Evolutionary conservation across 116 monocot species (phyloP), one percentile per base, ranked within the genome.

Genomic region (Phalaenopsis hybrid): DNA sequence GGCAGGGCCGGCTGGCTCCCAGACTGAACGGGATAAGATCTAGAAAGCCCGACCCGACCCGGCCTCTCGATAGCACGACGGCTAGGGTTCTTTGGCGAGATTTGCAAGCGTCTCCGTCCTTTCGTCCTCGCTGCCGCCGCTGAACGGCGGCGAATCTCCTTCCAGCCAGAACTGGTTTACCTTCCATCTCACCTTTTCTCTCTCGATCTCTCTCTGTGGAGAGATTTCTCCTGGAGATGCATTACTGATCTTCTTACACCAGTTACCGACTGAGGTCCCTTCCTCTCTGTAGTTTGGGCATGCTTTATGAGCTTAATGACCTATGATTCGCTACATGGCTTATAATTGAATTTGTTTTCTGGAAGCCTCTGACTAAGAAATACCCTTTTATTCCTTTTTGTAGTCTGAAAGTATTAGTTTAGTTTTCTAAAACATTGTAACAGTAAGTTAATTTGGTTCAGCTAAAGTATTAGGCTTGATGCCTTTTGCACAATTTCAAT

Each of bases 31-130:
- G 75, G 45, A 45, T 45, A 15, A 3, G 25, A 51, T 51, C 77
- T 51, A 49, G 12, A 50, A 77, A 77, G 77, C 77, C 77, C 77
- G 77, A 77, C 77, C 77, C 77, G 77, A 77, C 77, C 77, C 77
- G 77, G 75, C 75, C 46, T 75, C 20, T 0, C 50, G 77, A 77
- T 50, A 5, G 77, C 50, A 45, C 25, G n/a, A n/a, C n/a, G 31
- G 50, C 50, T 77, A 50, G 77, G 77, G 77, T 52, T 17, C 51
- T 17, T 77, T 77, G 51, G n/a, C 28, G 23, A 28, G 45, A 75
- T 77, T 13, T 3, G 8, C 77, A 12, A 77, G 48, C 50, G 4
- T 23, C 21, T 25, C 13, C 2, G 28, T 51, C 51, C 28, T 28
- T 77, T 23, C 25, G 8, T 13, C 77, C 25, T 77, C 50, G 5